These are phyloP conservation scores for Cetradonia linearis DNA, from an alignment of 495 filamentous ascomycete genomes.

Conservation along the genomic window DNA sequence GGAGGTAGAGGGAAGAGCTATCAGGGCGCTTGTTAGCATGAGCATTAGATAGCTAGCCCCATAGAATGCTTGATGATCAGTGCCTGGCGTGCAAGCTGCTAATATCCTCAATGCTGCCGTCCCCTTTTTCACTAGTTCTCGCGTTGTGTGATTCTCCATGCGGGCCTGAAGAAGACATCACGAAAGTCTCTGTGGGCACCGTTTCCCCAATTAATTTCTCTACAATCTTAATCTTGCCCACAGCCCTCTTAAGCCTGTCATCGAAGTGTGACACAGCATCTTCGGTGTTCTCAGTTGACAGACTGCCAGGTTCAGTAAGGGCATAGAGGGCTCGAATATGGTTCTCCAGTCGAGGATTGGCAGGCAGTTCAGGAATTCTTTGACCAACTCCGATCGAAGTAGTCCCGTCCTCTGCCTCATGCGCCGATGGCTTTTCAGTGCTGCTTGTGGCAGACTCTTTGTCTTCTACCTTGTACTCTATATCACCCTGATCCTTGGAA, in stretches of 20 bases:
- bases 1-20: conserved; percentile 5
- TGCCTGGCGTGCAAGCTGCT: conserved; percentile 39
- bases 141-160: conserved; percentile 25
- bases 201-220: conserved; percentile 59
- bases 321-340: conserved; percentile 63
- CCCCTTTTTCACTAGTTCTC: conserved; percentile 28
- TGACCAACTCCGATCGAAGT: not conserved
- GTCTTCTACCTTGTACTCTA: not conserved
- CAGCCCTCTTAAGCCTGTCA: conserved; percentile 67
- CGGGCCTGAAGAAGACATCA: conserved; percentile 26
- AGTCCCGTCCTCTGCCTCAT: not conserved
- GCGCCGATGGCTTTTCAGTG: not conserved
- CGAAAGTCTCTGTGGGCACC: conserved; percentile 2
- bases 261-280: conserved; percentile 79
- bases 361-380: conserved; percentile 35
- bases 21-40: not conserved
- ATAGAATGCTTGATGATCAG: conserved; percentile 27
- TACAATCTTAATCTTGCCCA: conserved; percentile 72
- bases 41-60: not conserved
- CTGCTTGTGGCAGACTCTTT: not conserved
- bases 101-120: conserved; percentile 48
- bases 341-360: conserved; percentile 56
- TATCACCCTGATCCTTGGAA: not conserved
- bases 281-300: conserved; percentile 70
- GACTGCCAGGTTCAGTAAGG: conserved; percentile 66